Evolutionary conservation across 495 filamentous ascomycete species (phyloP).

Genomic region (Haplographium delicatum): DNA sequence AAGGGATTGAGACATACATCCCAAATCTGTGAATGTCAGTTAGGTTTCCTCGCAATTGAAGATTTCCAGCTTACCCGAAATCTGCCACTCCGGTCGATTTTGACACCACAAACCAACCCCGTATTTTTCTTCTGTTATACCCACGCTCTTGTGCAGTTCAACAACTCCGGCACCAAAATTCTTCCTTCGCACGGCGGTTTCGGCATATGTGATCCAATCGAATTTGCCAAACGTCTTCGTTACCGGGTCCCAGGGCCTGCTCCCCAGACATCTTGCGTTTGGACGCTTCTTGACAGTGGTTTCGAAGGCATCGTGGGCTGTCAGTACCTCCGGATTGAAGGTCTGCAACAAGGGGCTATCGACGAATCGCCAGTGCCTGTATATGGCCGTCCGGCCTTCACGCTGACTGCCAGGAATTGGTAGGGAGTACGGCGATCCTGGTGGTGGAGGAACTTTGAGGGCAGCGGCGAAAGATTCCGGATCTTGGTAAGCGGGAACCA

Average conservation of each 20-base stretch:
- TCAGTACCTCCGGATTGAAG: constrained; percentile 65
- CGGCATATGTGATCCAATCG: constrained; percentile 77
- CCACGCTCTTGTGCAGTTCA: constrained; percentile 69
- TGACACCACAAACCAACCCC: constrained; percentile 91
- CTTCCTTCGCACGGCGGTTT: constrained; percentile 72
- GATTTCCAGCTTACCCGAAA: constrained; percentile 55
- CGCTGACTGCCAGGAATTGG: constrained; percentile 67
- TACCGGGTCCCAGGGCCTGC: constrained; percentile 68
- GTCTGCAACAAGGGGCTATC: constrained; percentile 67
- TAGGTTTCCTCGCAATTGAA: background rate
- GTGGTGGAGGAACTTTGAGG: constrained; percentile 18
- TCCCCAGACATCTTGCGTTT: constrained; percentile 70
- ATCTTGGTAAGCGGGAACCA: constrained; percentile 15
- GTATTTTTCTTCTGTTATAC: constrained; percentile 62
- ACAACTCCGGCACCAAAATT: constrained; percentile 85
- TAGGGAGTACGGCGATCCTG: constrained; percentile 52
- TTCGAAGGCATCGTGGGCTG: constrained; percentile 80
- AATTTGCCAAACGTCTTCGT: constrained; percentile 77
- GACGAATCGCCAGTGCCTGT: constrained; percentile 74
- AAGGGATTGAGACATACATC: constrained; percentile 80
- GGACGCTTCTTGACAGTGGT: constrained; percentile 47
- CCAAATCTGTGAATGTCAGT: constrained; percentile 59
- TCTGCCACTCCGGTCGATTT: constrained; percentile 97
- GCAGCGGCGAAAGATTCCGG: constrained; percentile 1
- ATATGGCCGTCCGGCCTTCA: constrained; percentile 68